These are phyloP conservation scores for Xylaria intraflava DNA, from an alignment of 495 filamentous ascomycete species.

Conservation along the genomic window DNA sequence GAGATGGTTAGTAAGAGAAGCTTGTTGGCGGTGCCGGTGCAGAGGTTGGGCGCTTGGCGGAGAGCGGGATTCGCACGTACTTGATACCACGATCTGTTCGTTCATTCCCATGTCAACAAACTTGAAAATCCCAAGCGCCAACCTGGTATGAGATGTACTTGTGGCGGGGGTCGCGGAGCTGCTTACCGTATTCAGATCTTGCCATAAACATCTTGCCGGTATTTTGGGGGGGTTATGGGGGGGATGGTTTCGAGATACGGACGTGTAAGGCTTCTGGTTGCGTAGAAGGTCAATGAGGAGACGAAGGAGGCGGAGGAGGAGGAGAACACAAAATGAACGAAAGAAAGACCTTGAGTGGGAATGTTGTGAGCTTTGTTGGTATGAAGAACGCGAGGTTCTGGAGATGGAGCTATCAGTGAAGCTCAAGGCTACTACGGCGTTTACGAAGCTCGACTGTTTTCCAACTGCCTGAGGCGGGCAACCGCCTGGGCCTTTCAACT, in stretches of 20 bases:
- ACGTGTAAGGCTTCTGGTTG: background rate
- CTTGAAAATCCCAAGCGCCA: background rate
- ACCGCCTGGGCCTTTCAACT: background rate
- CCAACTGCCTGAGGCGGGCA: background rate
- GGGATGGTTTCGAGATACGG: background rate
- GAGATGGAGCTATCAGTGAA: constrained; percentile 18
- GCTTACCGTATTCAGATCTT: constrained; percentile 94
- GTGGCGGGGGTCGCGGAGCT: background rate
- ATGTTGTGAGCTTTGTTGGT: constrained; percentile 15
- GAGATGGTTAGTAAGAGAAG: constrained; percentile 14
- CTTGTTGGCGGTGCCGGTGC: constrained; percentile 2
- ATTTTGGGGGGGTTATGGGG: constrained; percentile 16
- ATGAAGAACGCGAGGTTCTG: background rate
- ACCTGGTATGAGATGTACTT: background rate
- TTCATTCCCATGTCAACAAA: constrained; percentile 13
- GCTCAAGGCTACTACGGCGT: constrained; percentile 30
- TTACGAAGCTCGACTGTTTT: constrained; percentile 22
- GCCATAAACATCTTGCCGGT: constrained; percentile 92
- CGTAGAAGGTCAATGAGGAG: background rate
- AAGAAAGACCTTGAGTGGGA: constrained; percentile 4
- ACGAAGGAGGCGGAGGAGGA: background rate
- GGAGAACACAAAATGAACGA: background rate
- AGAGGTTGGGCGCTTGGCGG: background rate
- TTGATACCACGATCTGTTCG: constrained; percentile 94
- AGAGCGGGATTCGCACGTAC: constrained; percentile 47